Evolutionary conservation across 2,329 filamentous ascomycete genomes (phyloP).

Genomic region (Trichothecium roseum): DNA sequence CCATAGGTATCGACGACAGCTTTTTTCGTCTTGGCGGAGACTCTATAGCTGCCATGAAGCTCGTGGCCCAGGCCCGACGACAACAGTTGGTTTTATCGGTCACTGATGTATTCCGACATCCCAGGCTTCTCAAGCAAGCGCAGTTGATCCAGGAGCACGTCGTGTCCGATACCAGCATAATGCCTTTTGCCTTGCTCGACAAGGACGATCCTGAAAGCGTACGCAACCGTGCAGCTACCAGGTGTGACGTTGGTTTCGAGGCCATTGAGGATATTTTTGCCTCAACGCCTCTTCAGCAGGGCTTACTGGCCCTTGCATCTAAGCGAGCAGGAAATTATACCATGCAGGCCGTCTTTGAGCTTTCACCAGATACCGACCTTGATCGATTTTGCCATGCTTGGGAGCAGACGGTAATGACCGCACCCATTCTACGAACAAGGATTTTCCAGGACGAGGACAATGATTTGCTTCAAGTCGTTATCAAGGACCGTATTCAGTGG

Average conservation of each 20-base stretch:
- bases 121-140: constrained; percentile 2
- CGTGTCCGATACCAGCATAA: background rate
- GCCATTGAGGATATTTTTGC: constrained; percentile 21
- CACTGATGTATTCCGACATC: constrained; percentile 26
- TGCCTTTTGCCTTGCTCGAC: background rate
- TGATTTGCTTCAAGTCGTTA: constrained; percentile 7
- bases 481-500: constrained; percentile 6
- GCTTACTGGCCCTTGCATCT: constrained; percentile 10
- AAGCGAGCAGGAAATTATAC: background rate
- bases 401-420: constrained; percentile 5
- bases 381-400: constrained; percentile 7
- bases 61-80: constrained; percentile 30
- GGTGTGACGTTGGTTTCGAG: constrained; percentile 1
- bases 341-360: background rate
- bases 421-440: background rate
- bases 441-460: background rate
- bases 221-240: constrained; percentile 10
- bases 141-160: background rate
- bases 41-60: constrained; percentile 36
- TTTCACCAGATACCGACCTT: constrained; percentile 4
- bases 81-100: constrained; percentile 29
- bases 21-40: constrained; percentile 40
- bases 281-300: constrained; percentile 23
- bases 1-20: constrained; percentile 29
- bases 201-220: background rate